These are phyloP conservation scores for Boletus vinaceobasis DNA, from an alignment of 768 basidiomycete genomes.

Conservation along the genomic window DNA sequence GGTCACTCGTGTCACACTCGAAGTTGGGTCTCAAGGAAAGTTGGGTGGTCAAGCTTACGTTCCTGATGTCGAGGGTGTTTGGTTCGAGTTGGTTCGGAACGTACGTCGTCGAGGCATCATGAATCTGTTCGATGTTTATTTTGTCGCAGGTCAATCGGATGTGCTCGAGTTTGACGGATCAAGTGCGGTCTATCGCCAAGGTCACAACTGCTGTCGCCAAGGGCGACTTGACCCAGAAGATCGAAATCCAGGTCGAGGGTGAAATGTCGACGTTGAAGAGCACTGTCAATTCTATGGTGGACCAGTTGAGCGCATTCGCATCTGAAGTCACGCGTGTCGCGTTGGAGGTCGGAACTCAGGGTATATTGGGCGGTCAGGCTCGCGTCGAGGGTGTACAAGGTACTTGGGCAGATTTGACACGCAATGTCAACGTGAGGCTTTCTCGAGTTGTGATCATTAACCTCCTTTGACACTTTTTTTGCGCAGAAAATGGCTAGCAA, in stretches of 20 bases:
- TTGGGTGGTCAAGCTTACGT: slow-evolving; percentile 86
- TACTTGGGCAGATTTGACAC: slow-evolving; percentile 87
- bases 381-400: slow-evolving; percentile 89
- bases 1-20: slow-evolving; percentile 79
- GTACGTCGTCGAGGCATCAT: slow-evolving; percentile 35
- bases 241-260: slow-evolving; percentile 84
- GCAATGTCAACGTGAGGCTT: slow-evolving; percentile 76
- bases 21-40: slow-evolving; percentile 87
- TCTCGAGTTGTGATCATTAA: not conserved
- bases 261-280: slow-evolving; percentile 84
- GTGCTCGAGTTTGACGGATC: slow-evolving; percentile 77
- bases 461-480: not conserved
- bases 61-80: slow-evolving; percentile 89
- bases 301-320: slow-evolving; percentile 82
- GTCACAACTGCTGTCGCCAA: slow-evolving; percentile 89
- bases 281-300: slow-evolving; percentile 94
- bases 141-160: slow-evolving; percentile 63
- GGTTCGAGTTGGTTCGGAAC: slow-evolving; percentile 77
- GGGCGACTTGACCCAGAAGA: slow-evolving; percentile 89
- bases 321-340: slow-evolving; percentile 81
- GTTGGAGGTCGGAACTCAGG: slow-evolving; percentile 86
- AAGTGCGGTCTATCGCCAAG: slow-evolving; percentile 78
- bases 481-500: slow-evolving; percentile 85
- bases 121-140: slow-evolving; percentile 7
- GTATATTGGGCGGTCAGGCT: slow-evolving; percentile 88